phyloP scores from a whole-genome alignment of 2,329 filamentous ascomycete genomes.

The Fusarium chaquense region DNA sequence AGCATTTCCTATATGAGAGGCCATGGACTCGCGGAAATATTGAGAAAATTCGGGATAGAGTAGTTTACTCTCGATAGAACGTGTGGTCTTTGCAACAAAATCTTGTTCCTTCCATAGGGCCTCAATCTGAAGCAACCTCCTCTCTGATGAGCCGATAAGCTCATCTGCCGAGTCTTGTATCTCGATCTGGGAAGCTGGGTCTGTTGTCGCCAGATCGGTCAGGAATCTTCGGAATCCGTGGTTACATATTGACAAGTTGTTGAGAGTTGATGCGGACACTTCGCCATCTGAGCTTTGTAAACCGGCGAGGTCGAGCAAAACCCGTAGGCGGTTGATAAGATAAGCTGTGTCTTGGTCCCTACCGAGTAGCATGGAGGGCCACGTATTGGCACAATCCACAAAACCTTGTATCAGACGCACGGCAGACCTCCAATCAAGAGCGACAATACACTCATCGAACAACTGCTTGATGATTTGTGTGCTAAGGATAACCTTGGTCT shows the following conservation, averaged over 20 bases:
- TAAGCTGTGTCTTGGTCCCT: slow-evolving; percentile 42
- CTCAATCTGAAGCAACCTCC: slow-evolving; percentile 52
- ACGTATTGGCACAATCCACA: slow-evolving; percentile 42
- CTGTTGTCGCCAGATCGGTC: slow-evolving; percentile 34
- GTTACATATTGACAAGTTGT: slow-evolving; percentile 47
- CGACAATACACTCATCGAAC: slow-evolving; percentile 57
- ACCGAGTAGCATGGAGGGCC: slow-evolving; percentile 44
- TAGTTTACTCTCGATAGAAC: slow-evolving; percentile 53
- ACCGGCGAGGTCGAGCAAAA: slow-evolving; percentile 55
- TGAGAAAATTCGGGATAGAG: slow-evolving; percentile 49
- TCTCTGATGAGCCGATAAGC: slow-evolving; percentile 30
- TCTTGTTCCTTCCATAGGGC: slow-evolving; percentile 52
- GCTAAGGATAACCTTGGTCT: slow-evolving; percentile 51
- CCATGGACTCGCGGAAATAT: slow-evolving; percentile 50
- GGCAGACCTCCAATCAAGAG: slow-evolving; percentile 56
- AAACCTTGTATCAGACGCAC: slow-evolving; percentile 50
- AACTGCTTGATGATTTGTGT: slow-evolving; percentile 52
- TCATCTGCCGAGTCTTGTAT: background rate
- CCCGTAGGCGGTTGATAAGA: slow-evolving; percentile 50
- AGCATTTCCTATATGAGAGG: slow-evolving; percentile 43
- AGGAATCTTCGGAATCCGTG: slow-evolving; percentile 42
- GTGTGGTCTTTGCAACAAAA: slow-evolving; percentile 46
- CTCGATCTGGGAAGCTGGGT: slow-evolving; percentile 22
- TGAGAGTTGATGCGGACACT: slow-evolving; percentile 32
- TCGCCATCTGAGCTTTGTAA: slow-evolving; percentile 27